Evolutionary conservation across 495 filamentous ascomycete species (phyloP), one percentile per base, ranked within the genome.

Genomic region (Immersiella caudata): DNA sequence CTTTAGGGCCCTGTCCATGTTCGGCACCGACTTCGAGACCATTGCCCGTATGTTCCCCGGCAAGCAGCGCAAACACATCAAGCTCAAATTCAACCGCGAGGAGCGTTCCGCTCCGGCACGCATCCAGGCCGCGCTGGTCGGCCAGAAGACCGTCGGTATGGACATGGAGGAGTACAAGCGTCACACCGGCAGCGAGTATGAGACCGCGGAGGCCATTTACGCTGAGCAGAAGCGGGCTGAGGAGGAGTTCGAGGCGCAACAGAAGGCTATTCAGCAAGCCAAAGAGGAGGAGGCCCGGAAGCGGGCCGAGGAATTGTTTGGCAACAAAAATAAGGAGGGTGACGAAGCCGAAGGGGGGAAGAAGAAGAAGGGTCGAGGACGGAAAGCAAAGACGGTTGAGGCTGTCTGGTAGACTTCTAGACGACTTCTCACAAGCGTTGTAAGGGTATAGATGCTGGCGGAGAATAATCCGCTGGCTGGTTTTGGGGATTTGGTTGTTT

Each of bases 21-120:
- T 96, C 74, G 96, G 95, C 27, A 97, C 93, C 0, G 93, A 98
- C 75, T 98, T 98, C 74, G 86, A 89, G 77, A 91, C 93, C 70
- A 96, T 99, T 71, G 86, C 87, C 71, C 88, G 86, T 67, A 83
- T 97, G 82, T 97, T 99, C 73, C 87, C 88, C 0, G 87, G 87
- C 29, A 85, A 90, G 22, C 91, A 83, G 25, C 83, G 95, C 59
- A 87, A 89, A 20, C 88, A 93, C 70, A 88, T 98, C 75, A 97
- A 97, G 80, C 78, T 90, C 56, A 99, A 98, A 76, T 99, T 96
- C 80, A 91, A 90, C 69, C 91, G 90, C 62, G 95, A 99, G 78
- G 96, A 98, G 79, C 83, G 87, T n/a, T 79, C 85, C n/a, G 83
- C 92, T 69, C 88, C 91, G 2, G 75, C 81, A 16, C 83, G 86